Conservation (phyloP, 257 asterid genomes). For the Primulina tabacum region DNA sequence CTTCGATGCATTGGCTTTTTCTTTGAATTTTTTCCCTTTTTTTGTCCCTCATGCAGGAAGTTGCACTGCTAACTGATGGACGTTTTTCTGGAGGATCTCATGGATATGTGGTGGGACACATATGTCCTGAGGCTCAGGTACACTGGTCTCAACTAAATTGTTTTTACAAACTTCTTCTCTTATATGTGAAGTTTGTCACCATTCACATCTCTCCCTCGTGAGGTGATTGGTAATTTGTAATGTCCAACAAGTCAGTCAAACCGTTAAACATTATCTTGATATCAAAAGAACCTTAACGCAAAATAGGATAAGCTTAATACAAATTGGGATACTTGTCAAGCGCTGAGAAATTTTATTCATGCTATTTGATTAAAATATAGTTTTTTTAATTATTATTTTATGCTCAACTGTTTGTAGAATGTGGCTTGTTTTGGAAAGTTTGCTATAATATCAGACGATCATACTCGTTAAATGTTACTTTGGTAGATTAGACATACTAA, state of each 20-base stretch:
- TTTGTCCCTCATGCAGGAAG: conserved; percentile 51
- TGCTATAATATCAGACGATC: neutral
- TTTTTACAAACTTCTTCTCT: neutral
- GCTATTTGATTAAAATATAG: neutral
- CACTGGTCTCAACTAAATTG: conserved; percentile 3
- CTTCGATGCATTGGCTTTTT: neutral
- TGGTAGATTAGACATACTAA: neutral
- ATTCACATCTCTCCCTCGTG: neutral
- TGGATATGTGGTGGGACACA: conserved; percentile 97
- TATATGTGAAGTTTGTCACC: neutral
- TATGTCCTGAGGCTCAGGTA: conserved; percentile 98
- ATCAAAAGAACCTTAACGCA: neutral
- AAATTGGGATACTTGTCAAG: neutral
- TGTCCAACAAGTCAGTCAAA: neutral
- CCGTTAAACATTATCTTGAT: neutral
- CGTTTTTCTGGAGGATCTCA: conserved; percentile 98
- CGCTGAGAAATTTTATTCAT: neutral
- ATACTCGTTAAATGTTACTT: neutral
- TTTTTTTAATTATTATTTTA: too few species aligned
- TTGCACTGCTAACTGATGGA: conserved; percentile 91
- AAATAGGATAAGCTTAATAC: neutral
- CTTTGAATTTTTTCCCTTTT: conserved; percentile 2
- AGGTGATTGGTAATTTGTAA: neutral
- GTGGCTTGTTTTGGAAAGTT: neutral
- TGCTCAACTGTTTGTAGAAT: neutral